Base-by-base conservation (phyloP, 2,329 filamentous ascomycete species). In the Metarhizium anisopliae region DNA sequence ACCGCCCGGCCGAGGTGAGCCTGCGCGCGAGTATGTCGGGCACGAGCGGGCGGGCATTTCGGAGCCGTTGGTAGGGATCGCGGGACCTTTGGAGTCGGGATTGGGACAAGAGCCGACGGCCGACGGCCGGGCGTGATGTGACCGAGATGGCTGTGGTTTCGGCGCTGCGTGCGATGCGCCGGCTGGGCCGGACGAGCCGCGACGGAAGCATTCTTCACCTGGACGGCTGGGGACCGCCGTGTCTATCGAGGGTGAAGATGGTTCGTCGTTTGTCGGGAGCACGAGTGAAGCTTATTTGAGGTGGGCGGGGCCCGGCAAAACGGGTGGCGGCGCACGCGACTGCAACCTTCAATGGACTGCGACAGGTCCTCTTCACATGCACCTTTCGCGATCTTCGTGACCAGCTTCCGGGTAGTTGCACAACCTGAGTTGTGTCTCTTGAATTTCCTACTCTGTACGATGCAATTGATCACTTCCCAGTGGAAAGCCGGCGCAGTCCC, bases 1-100 rank as follows among this genome's bases (percentile, higher is more conserved):
- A 60, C 30, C 60, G 59, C 20, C 68, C 68, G 3, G 63, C 63
- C 55, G 60, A 58, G 25, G 62, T 57, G 59, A 69, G 64, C 43
- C 59, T 63, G 29, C 59, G 49, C 25, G 65, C 67, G 6, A 62
- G 29, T 45, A 53, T 55, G 52, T 69, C 29, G 18, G 68, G 59
- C 16, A 71, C 63, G 53, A 72, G 65, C 3, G 70, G 71, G 11
- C 60, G 61, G 14, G 70, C 69, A 25, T 61, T 60, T 50, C 63
- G 66, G 32, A 71, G 62, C 42, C 56, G 63, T 14, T 67, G 61
- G 57, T 66, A 49, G 10, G 61, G 56, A 42, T 66, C 59, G 45
- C 63, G 56, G 45, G 56, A 53, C 36, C 14, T 18, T 30, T 10
- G 35, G 2, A 7, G 14, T 20, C 29, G 47, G 45, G 29, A 54